Evolutionary conservation across 148 eudicot genomes (phyloP).

Genomic region (Persicaria maculosa): DNA sequence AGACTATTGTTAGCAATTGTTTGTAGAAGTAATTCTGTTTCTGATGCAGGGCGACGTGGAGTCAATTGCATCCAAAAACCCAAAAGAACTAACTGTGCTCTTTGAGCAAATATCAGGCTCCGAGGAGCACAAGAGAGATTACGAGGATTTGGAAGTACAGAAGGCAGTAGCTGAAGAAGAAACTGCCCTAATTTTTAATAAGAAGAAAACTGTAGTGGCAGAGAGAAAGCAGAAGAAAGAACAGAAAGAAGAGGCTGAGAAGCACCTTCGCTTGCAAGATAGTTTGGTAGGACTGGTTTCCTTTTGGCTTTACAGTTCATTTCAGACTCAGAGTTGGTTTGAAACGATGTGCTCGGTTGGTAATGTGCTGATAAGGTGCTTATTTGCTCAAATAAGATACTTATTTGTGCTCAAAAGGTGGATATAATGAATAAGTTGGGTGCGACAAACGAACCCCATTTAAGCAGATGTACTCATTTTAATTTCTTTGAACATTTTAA

Average conservation of each 20-base stretch:
- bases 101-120: constrained; percentile 97
- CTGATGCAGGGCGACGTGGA: constrained; percentile 88
- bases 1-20: not conserved
- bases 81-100: constrained; percentile 85
- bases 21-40: not conserved
- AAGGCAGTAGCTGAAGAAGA: constrained; percentile 89
- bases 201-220: constrained; percentile 69
- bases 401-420: too few relatives aligned
- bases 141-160: constrained; percentile 76
- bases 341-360: too few relatives aligned
- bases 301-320: constrained; percentile 1
- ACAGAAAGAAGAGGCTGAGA: constrained; percentile 97
- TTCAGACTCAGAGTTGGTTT: too few relatives aligned
- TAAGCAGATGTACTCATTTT: not conserved
- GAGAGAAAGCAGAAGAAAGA: constrained; percentile 95
- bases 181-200: constrained; percentile 72
- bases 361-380: too few relatives aligned
- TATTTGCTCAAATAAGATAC: too few relatives aligned
- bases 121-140: constrained; percentile 78
- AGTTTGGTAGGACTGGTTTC: constrained; percentile 46
- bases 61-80: constrained; percentile 94
- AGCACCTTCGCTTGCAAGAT: constrained; percentile 81
- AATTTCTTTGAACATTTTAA: not conserved
- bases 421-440: too few relatives aligned
- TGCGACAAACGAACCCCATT: not conserved